Conservation (phyloP, 1,284 basidiomycete species). For the Trametes pubescens region DNA sequence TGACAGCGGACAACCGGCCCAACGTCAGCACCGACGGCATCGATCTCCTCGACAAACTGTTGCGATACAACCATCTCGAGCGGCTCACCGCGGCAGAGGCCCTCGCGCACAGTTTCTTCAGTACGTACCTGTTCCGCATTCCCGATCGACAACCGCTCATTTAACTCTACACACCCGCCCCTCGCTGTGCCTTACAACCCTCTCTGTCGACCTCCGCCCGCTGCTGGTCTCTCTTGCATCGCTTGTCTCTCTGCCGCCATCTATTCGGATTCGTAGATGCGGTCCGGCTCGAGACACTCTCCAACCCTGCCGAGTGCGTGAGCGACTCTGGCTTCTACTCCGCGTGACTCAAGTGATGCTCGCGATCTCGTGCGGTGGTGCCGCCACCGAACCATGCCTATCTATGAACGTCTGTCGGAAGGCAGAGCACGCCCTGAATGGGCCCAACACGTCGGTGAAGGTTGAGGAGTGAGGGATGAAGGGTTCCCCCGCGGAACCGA, state of each 20-base stretch:
- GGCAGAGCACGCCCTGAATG: not conserved
- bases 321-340: conserved; percentile 69
- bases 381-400: not conserved
- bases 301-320: conserved; percentile 58
- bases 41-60: conserved; percentile 85
- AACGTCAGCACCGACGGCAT: conserved; percentile 79
- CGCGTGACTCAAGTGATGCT: conserved; percentile 43
- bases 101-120: conserved; percentile 81
- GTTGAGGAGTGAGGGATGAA: too few species aligned
- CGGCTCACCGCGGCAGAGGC: conserved; percentile 84
- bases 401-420: not conserved
- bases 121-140: conserved; percentile 48
- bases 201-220: not conserved
- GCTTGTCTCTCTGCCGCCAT: not conserved
- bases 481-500: too few species aligned
- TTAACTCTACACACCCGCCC: not conserved
- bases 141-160: conserved; percentile 23
- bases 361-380: not conserved
- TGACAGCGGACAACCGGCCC: conserved; percentile 76
- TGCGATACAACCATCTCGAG: conserved; percentile 88
- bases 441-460: too few species aligned
- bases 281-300: conserved; percentile 61
- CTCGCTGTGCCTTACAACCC: too few species aligned
- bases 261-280: conserved; percentile 47
- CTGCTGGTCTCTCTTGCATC: not conserved